These are phyloP conservation scores for Umbelopsis sp. DNA, from an alignment of 371 early-diverging fungal species.

Conservation along the genomic window DNA sequence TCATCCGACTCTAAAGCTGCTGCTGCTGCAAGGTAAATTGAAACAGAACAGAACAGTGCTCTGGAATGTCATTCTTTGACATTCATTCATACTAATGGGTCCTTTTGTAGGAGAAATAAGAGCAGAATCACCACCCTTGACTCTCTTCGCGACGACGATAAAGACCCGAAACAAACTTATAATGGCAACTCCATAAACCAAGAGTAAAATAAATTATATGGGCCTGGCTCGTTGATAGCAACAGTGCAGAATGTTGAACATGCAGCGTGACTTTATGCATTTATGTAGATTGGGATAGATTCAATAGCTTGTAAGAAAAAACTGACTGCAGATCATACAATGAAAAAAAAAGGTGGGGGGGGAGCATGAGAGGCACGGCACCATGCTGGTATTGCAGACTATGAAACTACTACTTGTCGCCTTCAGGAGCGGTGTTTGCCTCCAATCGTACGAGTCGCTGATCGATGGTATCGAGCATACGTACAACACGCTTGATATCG, in stretches of 20 bases:
- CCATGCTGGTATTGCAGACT: too few relatives aligned
- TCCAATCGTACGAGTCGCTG: background rate
- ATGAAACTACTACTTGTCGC: background rate
- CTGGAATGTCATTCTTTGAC: background rate
- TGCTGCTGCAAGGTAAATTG: constrained; percentile 18
- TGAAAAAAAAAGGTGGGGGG: too few relatives aligned
- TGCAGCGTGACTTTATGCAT: too few relatives aligned
- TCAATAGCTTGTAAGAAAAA: background rate
- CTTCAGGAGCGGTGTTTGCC: background rate
- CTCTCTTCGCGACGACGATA: constrained; percentile 27
- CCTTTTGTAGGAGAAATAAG: background rate
- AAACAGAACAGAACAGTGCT: background rate
- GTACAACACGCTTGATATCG: background rate
- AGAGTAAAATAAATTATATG: constrained; percentile 29
- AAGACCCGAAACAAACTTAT: constrained; percentile 32
- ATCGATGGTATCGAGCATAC: background rate
- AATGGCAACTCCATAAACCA: constrained; percentile 57
- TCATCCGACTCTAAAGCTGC: constrained; percentile 15
- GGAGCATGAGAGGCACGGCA: too few relatives aligned
- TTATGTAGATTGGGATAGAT: too few relatives aligned
- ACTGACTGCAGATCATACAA: too few relatives aligned
- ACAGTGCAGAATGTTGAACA: too few relatives aligned
- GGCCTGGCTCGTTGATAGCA: too few relatives aligned
- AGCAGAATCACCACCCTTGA: constrained; percentile 35
- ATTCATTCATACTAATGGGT: background rate